Conservation (phyloP, 257 asterid species). For the Fraxinus cuspidata region DNA sequence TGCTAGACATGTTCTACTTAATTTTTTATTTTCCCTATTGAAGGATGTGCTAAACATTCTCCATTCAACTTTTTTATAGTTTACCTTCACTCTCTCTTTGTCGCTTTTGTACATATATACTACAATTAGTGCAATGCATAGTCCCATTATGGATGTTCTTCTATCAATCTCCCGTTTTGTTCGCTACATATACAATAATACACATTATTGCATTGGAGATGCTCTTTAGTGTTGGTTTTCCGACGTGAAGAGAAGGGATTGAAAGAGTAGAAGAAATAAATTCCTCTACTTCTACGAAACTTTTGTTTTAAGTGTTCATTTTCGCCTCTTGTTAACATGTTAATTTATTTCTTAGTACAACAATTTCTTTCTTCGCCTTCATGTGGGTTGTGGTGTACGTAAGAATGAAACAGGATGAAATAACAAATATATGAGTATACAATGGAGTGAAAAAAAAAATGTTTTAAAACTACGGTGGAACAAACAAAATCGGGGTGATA, state of each 20-base stretch:
- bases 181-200: constrained; percentile 19
- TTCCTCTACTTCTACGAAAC: constrained; percentile 86
- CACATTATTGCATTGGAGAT: background rate
- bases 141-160: too few relatives aligned
- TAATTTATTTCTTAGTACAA: constrained; percentile 20
- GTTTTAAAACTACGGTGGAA: too few relatives aligned
- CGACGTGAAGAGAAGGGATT: constrained; percentile 79
- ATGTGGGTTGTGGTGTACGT: background rate
- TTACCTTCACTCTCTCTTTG: too few relatives aligned
- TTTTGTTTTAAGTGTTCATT: constrained; percentile 19
- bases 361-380: constrained; percentile 11
- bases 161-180: constrained; percentile 22
- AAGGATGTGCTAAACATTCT: too few relatives aligned
- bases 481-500: background rate
- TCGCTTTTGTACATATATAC: too few relatives aligned
- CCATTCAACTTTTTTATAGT: too few relatives aligned
- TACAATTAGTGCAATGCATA: too few relatives aligned
- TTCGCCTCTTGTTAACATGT: constrained; percentile 17
- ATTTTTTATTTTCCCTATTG: too few relatives aligned
- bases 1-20: too few relatives aligned
- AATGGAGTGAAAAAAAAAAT: background rate
- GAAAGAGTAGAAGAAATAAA: constrained; percentile 80
- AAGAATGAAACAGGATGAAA: background rate
- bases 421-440: too few relatives aligned
- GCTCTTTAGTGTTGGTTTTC: constrained; percentile 27